Conservation (phyloP, 2,329 filamentous ascomycete genomes). For the Cyclaneusma minus region DNA sequence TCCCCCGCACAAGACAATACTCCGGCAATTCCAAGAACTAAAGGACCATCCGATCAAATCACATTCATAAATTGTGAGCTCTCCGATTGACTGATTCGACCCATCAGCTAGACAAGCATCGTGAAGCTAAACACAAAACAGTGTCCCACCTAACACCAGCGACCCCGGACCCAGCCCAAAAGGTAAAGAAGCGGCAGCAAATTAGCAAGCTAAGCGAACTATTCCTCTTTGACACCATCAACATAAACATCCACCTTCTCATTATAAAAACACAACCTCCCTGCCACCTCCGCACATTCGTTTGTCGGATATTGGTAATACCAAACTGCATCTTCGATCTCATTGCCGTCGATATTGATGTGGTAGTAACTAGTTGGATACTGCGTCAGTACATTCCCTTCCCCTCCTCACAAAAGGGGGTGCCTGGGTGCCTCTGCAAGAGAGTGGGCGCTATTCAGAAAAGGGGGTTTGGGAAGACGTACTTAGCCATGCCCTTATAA, state of each 20-base stretch:
- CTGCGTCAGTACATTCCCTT: neutral
- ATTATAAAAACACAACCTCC: slow-evolving; percentile 49
- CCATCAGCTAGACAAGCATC: too few relatives aligned
- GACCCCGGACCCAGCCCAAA: too few relatives aligned
- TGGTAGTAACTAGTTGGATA: slow-evolving; percentile 25
- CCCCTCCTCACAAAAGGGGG: slow-evolving; percentile 1
- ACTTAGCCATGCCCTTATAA: slow-evolving; percentile 51
- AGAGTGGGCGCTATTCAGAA: slow-evolving; percentile 1
- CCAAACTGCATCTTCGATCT: slow-evolving; percentile 40
- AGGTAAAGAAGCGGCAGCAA: too few relatives aligned
- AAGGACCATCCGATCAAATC: too few relatives aligned
- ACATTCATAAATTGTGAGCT: too few relatives aligned
- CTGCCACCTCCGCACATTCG: slow-evolving; percentile 39
- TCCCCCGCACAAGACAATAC: too few relatives aligned
- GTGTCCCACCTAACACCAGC: too few relatives aligned
- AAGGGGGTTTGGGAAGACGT: slow-evolving; percentile 16
- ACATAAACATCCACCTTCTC: slow-evolving; percentile 50
- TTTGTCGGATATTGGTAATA: slow-evolving; percentile 41
- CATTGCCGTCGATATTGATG: slow-evolving; percentile 28
- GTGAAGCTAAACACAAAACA: too few relatives aligned
- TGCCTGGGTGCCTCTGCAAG: too few relatives aligned
- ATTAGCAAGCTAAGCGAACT: too few relatives aligned
- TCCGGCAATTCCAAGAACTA: too few relatives aligned
- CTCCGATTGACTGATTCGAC: too few relatives aligned
- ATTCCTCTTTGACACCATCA: slow-evolving; percentile 27